These are phyloP conservation scores for Fusarium caatingaense DNA, from an alignment of 2,329 filamentous ascomycete genomes.

Conservation along the genomic window DNA sequence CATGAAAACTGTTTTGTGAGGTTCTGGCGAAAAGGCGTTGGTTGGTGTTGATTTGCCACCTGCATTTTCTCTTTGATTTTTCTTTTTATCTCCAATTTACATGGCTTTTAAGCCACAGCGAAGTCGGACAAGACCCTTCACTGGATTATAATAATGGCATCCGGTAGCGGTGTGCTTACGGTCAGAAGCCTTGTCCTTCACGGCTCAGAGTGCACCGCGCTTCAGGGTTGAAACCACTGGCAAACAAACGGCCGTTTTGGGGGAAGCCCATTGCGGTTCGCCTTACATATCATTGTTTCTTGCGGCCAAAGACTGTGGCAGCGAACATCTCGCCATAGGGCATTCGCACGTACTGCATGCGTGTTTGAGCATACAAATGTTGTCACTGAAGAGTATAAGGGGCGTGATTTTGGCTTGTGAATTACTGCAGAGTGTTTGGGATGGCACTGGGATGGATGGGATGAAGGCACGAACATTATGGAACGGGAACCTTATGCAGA, in stretches of 20 bases:
- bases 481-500: slow-evolving; percentile 43
- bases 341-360: slow-evolving; percentile 26
- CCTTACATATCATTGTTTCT: slow-evolving; percentile 24
- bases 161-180: slow-evolving; percentile 3
- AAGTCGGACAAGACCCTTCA: slow-evolving; percentile 13
- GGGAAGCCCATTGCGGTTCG: slow-evolving; percentile 3
- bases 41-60: slow-evolving; percentile 52
- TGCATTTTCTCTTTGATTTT: slow-evolving; percentile 45
- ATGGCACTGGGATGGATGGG: slow-evolving; percentile 36
- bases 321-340: slow-evolving; percentile 24
- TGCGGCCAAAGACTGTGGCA: slow-evolving; percentile 23
- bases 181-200: slow-evolving; percentile 7
- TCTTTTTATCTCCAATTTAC: slow-evolving; percentile 35
- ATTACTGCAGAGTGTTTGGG: slow-evolving; percentile 39
- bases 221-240: neutral
- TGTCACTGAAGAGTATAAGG: slow-evolving; percentile 22
- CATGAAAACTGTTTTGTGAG: slow-evolving; percentile 54
- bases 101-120: slow-evolving; percentile 32
- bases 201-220: slow-evolving; percentile 7
- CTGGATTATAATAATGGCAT: slow-evolving; percentile 38
- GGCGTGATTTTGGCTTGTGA: slow-evolving; percentile 27
- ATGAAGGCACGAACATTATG: slow-evolving; percentile 45
- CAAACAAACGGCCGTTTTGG: slow-evolving; percentile 2
- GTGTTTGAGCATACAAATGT: slow-evolving; percentile 24
- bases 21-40: slow-evolving; percentile 54